Percentiles rank a stretch among this genome's conserved stretches.
Conservation (phyloP, 768 basidiomycete species). For the Trametes sanguinea region DNA sequence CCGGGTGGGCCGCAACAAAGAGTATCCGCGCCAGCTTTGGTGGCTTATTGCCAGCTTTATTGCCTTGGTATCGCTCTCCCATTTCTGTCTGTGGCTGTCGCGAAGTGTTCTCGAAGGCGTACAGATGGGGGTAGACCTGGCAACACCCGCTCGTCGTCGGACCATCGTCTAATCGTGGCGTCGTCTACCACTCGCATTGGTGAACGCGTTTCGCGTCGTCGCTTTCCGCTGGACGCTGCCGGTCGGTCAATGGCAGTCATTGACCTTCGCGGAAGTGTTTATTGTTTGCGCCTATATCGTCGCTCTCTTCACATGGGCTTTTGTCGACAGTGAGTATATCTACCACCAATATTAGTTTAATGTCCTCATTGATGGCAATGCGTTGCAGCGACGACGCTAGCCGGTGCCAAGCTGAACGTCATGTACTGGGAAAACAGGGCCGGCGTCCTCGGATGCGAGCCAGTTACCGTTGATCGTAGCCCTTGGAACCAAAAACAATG, state of each 20-base stretch:
- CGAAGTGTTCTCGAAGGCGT: neutral
- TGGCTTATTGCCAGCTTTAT: slow-evolving; percentile 47
- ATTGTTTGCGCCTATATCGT: slow-evolving; percentile 38
- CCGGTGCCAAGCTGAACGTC: slow-evolving; percentile 27
- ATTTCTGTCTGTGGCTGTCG: slow-evolving; percentile 29
- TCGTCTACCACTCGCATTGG: slow-evolving; percentile 28
- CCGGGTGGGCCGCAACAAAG: neutral
- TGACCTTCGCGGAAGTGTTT: slow-evolving; percentile 40
- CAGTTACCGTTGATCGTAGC: slow-evolving; percentile 59
- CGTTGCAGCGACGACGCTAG: slow-evolving; percentile 27
- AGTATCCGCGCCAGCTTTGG: slow-evolving; percentile 45
- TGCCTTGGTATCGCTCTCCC: slow-evolving; percentile 40
- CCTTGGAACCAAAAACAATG: slow-evolving; percentile 63
- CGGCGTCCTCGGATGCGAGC: slow-evolving; percentile 43
- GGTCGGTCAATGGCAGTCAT: slow-evolving; percentile 32
- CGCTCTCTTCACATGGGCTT: slow-evolving; percentile 32
- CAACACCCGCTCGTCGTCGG: neutral
- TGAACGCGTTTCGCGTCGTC: slow-evolving; percentile 34
- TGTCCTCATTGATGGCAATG: no score
- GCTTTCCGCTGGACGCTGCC: slow-evolving; percentile 36
- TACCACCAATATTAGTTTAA: neutral
- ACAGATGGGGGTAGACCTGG: neutral
- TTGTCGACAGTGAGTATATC: slow-evolving; percentile 29
- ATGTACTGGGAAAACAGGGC: slow-evolving; percentile 39
- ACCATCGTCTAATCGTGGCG: slow-evolving; percentile 20